Base-by-base conservation (phyloP, 2,329 filamentous ascomycete genomes). In the Colletotrichum destructivum region DNA sequence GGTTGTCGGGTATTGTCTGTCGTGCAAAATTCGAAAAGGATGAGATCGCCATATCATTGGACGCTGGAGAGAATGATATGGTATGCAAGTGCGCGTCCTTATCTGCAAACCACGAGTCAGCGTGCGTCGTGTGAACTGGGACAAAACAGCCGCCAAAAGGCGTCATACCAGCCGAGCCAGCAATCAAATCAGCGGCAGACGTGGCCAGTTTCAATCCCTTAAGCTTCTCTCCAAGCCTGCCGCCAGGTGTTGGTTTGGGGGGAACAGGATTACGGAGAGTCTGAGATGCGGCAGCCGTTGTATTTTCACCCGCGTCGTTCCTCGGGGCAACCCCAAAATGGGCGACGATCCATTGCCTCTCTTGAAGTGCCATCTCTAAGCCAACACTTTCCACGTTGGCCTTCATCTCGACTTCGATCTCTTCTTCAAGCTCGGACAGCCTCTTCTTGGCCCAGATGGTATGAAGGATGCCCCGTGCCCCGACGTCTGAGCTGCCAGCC, bases 361-460 rank as follows among this genome's bases (percentile, higher is more conserved):
- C 95, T 69, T 94, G 90, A 59, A 94, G 80, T 0, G 92, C 94
- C 92, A 97, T 97, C 78, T 94, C 90, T 67, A 97, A 83, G 2
- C 93, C 95, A 21, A 98, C 89, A 23, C 95, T 93, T 82, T 98
- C 95, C 15, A 88, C 88, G 78, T 97, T 97, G 74, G 87, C 85
- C 75, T 88, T 88, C 78, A 92, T 88, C 83, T 97, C 95, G 9
- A 85, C 84, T 12, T 88, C 89, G 75, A 97, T 96, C 84, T 98
- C 95, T 69, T 87, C 87, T 62, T 94, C 90, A 59, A 98, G 84
- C 73, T 93, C 91, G 42, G 90, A 89, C 26, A 98, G 84, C 52
- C 95, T 87, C 80, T 93, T 92, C 85, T 95, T 95, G 21, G 94
- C 95, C 94, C 95, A 98, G 69, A 96, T 90, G 2, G 94, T 97